phyloP scores from a whole-genome alignment of 139 green algal genomes.

The Chlamydomonas eustigma region DNA sequence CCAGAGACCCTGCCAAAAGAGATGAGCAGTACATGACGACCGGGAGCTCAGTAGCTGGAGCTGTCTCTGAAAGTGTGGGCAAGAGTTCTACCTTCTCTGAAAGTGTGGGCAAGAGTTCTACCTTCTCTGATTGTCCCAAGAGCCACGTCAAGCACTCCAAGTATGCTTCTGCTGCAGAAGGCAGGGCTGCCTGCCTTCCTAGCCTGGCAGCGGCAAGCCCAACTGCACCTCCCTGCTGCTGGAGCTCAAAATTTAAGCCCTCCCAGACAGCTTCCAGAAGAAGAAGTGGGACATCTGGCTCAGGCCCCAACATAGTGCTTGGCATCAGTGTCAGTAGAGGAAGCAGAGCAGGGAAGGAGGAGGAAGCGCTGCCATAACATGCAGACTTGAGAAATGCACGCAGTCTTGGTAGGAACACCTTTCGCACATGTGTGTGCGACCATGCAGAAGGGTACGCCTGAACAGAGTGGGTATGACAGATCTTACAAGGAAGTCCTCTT shows the following conservation, averaged over 20 bases:
- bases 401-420: conserved; percentile 59
- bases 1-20: neutral
- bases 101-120: no score
- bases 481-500: no score
- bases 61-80: no score
- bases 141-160: conserved; percentile 44
- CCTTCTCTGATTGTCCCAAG: neutral
- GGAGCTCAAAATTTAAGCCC: neutral
- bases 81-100: no score
- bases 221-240: neutral
- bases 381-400: conserved; percentile 57
- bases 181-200: neutral
- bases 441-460: neutral
- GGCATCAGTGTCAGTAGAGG: conserved; percentile 58
- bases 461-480: neutral
- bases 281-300: conserved; percentile 12
- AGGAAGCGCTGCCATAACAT: conserved; percentile 54
- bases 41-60: neutral
- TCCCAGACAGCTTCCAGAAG: conserved; percentile 21
- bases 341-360: conserved; percentile 61
- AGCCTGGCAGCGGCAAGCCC: neutral
- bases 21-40: neutral
- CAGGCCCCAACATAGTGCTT: conserved; percentile 10
- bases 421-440: neutral
- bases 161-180: conserved; percentile 32